phyloP scores from a whole-genome alignment of 257 asterid genomes.

The Nicotiana tabacum region DNA sequence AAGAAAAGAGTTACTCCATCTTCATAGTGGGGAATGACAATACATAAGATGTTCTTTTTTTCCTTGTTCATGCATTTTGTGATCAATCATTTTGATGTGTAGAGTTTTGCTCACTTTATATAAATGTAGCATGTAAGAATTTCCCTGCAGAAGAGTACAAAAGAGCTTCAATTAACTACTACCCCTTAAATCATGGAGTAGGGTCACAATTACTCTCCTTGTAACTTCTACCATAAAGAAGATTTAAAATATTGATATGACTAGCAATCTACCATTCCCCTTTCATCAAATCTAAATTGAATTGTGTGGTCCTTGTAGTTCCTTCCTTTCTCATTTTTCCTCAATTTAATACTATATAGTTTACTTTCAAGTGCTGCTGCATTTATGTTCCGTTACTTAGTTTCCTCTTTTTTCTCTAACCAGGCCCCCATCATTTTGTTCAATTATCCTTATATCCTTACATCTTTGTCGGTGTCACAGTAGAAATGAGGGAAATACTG shows the following conservation, averaged over 20 bases:
- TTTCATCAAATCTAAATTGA: constrained; percentile 5
- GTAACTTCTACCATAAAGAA: constrained; percentile 30
- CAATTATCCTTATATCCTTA: background rate
- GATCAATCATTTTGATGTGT: constrained; percentile 20
- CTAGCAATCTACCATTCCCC: constrained; percentile 26
- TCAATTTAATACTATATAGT: background rate
- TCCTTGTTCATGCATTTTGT: constrained; percentile 9
- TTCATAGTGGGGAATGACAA: background rate
- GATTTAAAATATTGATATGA: constrained; percentile 32
- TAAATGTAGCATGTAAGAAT: constrained; percentile 18
- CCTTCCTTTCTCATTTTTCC: background rate
- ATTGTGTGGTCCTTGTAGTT: constrained; percentile 15
- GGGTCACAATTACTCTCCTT: constrained; percentile 24
- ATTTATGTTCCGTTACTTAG: background rate
- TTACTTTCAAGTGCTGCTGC: background rate
- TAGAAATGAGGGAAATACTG: background rate
- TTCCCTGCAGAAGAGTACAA: constrained; percentile 31
- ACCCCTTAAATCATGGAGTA: constrained; percentile 29
- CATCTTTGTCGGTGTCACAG: background rate
- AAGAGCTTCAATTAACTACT: constrained; percentile 22
- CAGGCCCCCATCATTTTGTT: background rate
- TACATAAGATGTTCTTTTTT: background rate
- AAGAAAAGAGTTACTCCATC: background rate
- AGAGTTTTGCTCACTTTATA: constrained; percentile 4
- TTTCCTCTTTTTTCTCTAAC: background rate